These are phyloP conservation scores for Zygoascus hellenicus DNA, from an alignment of 1,139 yeast genomes.

Conservation along the genomic window DNA sequence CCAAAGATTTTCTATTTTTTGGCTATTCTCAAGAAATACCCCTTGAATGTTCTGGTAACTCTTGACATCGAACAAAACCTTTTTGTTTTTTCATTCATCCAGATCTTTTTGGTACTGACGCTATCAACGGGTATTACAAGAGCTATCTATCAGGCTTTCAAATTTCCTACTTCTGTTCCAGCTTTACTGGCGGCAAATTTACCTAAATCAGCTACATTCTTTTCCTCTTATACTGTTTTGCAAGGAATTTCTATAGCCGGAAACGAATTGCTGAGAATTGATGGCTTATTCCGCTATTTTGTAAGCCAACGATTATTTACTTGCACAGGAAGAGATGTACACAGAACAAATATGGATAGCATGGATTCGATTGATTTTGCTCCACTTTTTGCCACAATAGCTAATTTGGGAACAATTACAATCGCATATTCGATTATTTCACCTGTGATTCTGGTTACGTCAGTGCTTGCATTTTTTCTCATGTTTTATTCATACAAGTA, in stretches of 20 bases:
- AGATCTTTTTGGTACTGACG: conserved; percentile 77
- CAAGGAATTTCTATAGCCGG: conserved; percentile 74
- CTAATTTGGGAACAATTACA: conserved; percentile 67
- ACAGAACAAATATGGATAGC: conserved; percentile 31
- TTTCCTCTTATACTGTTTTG: conserved; percentile 64
- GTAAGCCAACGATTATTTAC: conserved; percentile 40
- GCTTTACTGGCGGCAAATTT: conserved; percentile 63
- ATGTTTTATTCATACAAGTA: conserved; percentile 65
- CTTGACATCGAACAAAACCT: conserved; percentile 68
- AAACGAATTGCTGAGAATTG: conserved; percentile 15
- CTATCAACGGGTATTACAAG: conserved; percentile 75
- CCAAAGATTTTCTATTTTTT: conserved; percentile 64
- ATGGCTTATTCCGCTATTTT: conserved; percentile 12
- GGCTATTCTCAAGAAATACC: conserved; percentile 63
- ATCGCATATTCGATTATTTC: conserved; percentile 71
- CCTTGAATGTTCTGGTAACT: conserved; percentile 61
- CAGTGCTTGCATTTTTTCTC: conserved; percentile 52
- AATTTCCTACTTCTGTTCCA: conserved; percentile 69
- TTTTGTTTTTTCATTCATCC: conserved; percentile 71
- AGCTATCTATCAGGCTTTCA: conserved; percentile 56
- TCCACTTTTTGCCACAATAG: conserved; percentile 52
- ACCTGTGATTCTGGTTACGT: conserved; percentile 64
- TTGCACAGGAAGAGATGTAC: conserved; percentile 15
- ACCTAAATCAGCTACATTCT: conserved; percentile 79
- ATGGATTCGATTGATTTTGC: conserved; percentile 74